A percentile compares a stretch with the other conserved stretches of the same genome.
phyloP scores from a whole-genome alignment of 805 yeast genomes.

The Cyberlindnera xishuangbannaensis region DNA sequence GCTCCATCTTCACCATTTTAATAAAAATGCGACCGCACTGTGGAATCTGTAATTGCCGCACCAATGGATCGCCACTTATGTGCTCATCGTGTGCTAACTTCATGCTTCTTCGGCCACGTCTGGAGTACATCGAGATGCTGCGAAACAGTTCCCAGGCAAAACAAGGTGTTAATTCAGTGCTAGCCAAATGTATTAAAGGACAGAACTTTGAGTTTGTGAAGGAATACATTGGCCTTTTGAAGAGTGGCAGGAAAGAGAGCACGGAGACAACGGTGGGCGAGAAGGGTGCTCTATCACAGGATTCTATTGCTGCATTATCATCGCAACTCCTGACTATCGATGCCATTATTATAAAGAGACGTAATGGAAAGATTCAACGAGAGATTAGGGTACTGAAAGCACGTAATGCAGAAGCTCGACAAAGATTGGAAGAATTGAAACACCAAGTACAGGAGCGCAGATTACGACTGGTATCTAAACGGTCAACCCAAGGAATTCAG shows the following conservation, averaged over 20 bases:
- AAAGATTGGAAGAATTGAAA: slow-evolving; percentile 2
- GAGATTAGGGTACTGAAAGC: slow-evolving; percentile 4
- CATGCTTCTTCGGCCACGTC: slow-evolving; percentile 10
- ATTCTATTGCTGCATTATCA: slow-evolving; percentile 19
- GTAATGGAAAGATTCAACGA: slow-evolving; percentile 9
- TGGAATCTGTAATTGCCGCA: slow-evolving; percentile 7
- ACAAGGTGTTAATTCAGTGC: slow-evolving; percentile 9
- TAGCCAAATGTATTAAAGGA: slow-evolving; percentile 14
- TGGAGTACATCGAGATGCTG: slow-evolving; percentile 13
- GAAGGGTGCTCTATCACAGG: slow-evolving; percentile 4
- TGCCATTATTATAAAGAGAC: slow-evolving; percentile 14
- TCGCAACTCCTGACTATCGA: slow-evolving; percentile 23
- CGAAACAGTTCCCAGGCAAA: slow-evolving; percentile 4
- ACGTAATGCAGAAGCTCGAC: not conserved
- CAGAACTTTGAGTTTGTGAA: slow-evolving; percentile 12
- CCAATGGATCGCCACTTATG: not conserved
- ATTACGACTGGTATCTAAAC: slow-evolving; percentile 1
- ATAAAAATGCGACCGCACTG: slow-evolving; percentile 2
- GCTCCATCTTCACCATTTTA: no score
- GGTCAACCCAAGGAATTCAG: not conserved
- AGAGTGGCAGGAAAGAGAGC: not conserved
- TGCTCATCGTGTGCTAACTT: slow-evolving; percentile 17
- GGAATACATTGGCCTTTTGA: slow-evolving; percentile 4
- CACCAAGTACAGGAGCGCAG: not conserved
- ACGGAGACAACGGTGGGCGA: slow-evolving; percentile 1